Percentiles rank a stretch among this genome's conserved stretches.
These are phyloP conservation scores for Xylariaceae sp. DNA, from an alignment of 2,329 filamentous ascomycete genomes.

Conservation along the genomic window DNA sequence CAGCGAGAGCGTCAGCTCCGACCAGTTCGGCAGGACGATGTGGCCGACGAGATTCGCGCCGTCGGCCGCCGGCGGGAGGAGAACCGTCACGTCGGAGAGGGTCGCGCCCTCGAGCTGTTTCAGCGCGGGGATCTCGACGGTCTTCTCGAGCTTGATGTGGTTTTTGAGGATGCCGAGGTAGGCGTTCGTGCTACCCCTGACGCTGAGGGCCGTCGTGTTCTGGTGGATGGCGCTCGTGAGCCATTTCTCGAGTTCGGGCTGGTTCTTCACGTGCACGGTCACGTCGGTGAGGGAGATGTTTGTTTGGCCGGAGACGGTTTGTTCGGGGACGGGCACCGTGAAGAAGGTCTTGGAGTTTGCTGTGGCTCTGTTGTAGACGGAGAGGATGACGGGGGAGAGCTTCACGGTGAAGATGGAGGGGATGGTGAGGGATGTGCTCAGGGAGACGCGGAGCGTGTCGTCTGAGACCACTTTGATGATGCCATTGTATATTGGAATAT, in stretches of 20 bases:
- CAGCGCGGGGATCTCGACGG: conserved; percentile 26
- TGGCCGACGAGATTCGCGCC: conserved; percentile 23
- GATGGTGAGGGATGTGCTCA: conserved; percentile 34
- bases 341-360: conserved; percentile 29
- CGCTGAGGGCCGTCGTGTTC: not conserved
- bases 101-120: conserved; percentile 19
- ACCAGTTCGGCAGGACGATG: conserved; percentile 21
- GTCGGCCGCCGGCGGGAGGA: conserved; percentile 18
- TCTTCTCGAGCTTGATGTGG: conserved; percentile 29
- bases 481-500: conserved; percentile 34
- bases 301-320: conserved; percentile 33
- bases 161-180: conserved; percentile 33
- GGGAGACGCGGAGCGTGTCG: conserved; percentile 31
- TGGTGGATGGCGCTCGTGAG: conserved; percentile 7
- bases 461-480: conserved; percentile 33
- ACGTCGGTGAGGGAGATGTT: conserved; percentile 15
- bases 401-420: conserved; percentile 34
- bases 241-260: conserved; percentile 14
- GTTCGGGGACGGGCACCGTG: conserved; percentile 22
- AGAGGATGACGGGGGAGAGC: conserved; percentile 33
- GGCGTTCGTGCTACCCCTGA: conserved; percentile 27
- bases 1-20: conserved; percentile 14
- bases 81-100: conserved; percentile 9
- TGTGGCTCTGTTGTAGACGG: conserved; percentile 32
- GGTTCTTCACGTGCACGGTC: conserved; percentile 12